These are phyloP conservation scores for Hawksworthiomyces lignivorus DNA, from an alignment of 2,329 filamentous ascomycete species.

Conservation along the genomic window DNA sequence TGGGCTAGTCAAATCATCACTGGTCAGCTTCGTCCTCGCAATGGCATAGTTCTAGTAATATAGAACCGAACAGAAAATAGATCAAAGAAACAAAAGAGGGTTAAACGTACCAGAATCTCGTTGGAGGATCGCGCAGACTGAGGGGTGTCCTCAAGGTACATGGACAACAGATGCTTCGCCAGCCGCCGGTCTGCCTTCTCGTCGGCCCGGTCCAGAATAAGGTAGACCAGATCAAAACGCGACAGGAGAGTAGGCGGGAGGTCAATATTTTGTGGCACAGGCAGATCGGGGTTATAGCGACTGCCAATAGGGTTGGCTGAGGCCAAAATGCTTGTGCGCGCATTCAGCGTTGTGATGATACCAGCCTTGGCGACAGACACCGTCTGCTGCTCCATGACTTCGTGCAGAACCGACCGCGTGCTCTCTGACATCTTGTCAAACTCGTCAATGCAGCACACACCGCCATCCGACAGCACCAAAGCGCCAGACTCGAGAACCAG, in stretches of 20 bases:
- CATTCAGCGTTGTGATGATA: conserved; percentile 94
- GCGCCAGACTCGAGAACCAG: conserved; percentile 75
- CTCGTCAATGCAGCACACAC: conserved; percentile 78
- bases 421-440: conserved; percentile 81
- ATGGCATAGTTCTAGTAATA: no score
- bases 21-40: no score
- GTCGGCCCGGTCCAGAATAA: conserved; percentile 89
- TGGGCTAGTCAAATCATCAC: conserved; percentile 46
- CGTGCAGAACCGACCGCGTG: conserved; percentile 73
- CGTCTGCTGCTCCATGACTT: conserved; percentile 85
- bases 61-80: background rate
- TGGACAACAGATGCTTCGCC: conserved; percentile 85
- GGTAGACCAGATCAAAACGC: conserved; percentile 93
- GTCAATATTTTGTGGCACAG: conserved; percentile 96
- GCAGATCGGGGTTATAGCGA: conserved; percentile 92
- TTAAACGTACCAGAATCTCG: conserved; percentile 67
- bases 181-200: conserved; percentile 82
- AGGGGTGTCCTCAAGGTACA: conserved; percentile 93
- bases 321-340: conserved; percentile 87
- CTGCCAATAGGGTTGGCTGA: conserved; percentile 97
- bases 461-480: conserved; percentile 70
- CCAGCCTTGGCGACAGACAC: conserved; percentile 84
- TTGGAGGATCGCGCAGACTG: conserved; percentile 67
- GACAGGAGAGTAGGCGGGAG: conserved; percentile 90
- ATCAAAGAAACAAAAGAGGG: background rate